Evolutionary conservation across 2,329 filamentous ascomycete genomes (phyloP), one percentile per base, ranked within the genome.

Genomic region (Epicoccum sorghinum): DNA sequence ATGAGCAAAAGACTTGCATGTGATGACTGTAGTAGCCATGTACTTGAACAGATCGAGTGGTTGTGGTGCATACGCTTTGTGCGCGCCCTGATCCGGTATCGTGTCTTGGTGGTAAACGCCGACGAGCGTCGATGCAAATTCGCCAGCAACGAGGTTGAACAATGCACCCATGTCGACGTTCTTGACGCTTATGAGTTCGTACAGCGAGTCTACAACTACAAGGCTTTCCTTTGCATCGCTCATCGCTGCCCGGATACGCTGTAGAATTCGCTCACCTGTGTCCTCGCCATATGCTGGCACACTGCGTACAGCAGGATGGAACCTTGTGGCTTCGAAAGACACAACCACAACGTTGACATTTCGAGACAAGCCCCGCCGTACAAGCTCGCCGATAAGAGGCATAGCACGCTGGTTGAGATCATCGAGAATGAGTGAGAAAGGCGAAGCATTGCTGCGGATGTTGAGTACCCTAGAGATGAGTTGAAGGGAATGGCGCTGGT

Each of bases 11-110:
- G 86, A 89, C 35, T 88, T 86, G 0, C 90, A 80, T 4, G 84
- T 86, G 55, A 98, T 82, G 47, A 98, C 84, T 3, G 91, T 88
- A 3, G 95, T 99, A n/a, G 93, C 90, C 53, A 97, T 86, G 75
- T 96, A 96, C 40, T 83, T 84, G 22, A 98, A 80, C 0, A 92
- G 78, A 1, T 86, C 86, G 10, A 96, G 80, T 0, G 91, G 86
- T 25, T 65, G 64, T 18, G 59, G 77, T 7, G 54, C 58, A 24
- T 75, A 77, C n/a, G 57, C 78, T 87, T 66, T 75, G 7, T 72
- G 69, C 32, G 52, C 75, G 13, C 57, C 47, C 4, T 70, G 74
- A 13, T 48, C 78, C 64, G 86, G 74, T 1, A 91, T 89, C 8
- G 53, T 56, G 75, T 98, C 93, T 47, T 83, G 80, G 78, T 98